Conservation (phyloP, 1,139 yeast species). For the Candida sp. region DNA sequence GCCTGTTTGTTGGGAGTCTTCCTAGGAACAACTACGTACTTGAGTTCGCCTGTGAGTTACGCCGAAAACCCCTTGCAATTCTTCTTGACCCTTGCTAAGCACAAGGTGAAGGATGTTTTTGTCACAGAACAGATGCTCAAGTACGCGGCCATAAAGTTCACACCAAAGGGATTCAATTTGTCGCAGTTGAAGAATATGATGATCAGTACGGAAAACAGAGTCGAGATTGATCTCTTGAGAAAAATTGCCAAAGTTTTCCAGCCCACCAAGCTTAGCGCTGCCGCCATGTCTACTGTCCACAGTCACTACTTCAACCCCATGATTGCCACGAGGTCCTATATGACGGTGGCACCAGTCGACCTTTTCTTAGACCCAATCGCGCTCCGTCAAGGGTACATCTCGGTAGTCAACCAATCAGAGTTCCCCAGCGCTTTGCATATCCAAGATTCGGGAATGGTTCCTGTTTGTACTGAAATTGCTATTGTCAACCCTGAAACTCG, state of each 20-base stretch:
- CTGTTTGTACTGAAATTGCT: conserved; percentile 92
- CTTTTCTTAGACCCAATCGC: conserved; percentile 88
- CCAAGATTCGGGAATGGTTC: conserved; percentile 97
- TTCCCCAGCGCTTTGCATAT: conserved; percentile 73
- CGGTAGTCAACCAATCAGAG: conserved; percentile 76
- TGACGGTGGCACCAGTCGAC: conserved; percentile 90
- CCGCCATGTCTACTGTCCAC: conserved; percentile 79
- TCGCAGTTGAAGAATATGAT: conserved; percentile 78
- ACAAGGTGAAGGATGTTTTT: conserved; percentile 85
- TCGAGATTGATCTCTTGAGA: conserved; percentile 64
- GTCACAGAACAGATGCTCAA: conserved; percentile 86
- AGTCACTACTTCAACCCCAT: conserved; percentile 84
- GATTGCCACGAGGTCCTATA: conserved; percentile 82
- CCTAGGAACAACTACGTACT: conserved; percentile 83
- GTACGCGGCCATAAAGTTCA: conserved; percentile 68
- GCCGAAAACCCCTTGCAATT: conserved; percentile 78
- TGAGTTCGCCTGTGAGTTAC: conserved; percentile 80
- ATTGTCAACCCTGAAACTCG: conserved; percentile 95
- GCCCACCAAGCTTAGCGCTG: conserved; percentile 66
- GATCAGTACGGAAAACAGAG: conserved; percentile 81
- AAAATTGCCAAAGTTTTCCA: conserved; percentile 67
- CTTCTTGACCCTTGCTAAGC: conserved; percentile 72
- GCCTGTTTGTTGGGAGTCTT: conserved; percentile 83
- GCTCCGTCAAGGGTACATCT: conserved; percentile 83
- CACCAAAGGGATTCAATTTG: conserved; percentile 68